Conservation (phyloP, 345 rosid genomes). For the Populus ilicifolia region DNA sequence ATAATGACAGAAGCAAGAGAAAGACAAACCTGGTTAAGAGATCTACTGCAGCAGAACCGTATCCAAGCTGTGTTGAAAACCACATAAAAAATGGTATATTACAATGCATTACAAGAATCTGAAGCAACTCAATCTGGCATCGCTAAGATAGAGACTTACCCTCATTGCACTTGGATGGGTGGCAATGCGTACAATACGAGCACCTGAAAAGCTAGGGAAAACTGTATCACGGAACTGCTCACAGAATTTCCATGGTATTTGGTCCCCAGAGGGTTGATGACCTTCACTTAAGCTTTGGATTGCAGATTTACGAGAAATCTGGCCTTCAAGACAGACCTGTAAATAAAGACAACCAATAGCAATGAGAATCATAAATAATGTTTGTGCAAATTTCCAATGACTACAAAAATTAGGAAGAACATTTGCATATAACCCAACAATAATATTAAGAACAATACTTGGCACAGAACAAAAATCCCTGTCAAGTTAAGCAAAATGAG, state of each 20-base stretch:
- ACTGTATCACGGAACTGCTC: slow-evolving; percentile 76
- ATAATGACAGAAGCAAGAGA: slow-evolving; percentile 7
- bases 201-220: slow-evolving; percentile 93
- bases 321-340: slow-evolving; percentile 90
- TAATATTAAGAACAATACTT: background rate
- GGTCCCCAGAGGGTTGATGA: slow-evolving; percentile 92
- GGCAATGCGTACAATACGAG: slow-evolving; percentile 95
- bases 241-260: slow-evolving; percentile 96
- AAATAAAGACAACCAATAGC: background rate
- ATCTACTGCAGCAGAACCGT: slow-evolving; percentile 91
- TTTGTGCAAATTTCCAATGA: background rate
- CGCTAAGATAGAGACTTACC: slow-evolving; percentile 39
- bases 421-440: background rate
- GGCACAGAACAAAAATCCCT: background rate
- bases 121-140: background rate
- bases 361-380: background rate
- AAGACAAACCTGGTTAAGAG: slow-evolving; percentile 67
- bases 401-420: background rate
- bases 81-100: slow-evolving; percentile 21
- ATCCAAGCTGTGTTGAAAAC: slow-evolving; percentile 63
- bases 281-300: slow-evolving; percentile 66
- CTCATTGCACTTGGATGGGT: slow-evolving; percentile 94
- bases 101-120: slow-evolving; percentile 18
- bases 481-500: background rate
- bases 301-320: slow-evolving; percentile 80